Evolutionary conservation across 2,329 filamentous ascomycete genomes (phyloP).

Genomic region (Penicillium italicum): DNA sequence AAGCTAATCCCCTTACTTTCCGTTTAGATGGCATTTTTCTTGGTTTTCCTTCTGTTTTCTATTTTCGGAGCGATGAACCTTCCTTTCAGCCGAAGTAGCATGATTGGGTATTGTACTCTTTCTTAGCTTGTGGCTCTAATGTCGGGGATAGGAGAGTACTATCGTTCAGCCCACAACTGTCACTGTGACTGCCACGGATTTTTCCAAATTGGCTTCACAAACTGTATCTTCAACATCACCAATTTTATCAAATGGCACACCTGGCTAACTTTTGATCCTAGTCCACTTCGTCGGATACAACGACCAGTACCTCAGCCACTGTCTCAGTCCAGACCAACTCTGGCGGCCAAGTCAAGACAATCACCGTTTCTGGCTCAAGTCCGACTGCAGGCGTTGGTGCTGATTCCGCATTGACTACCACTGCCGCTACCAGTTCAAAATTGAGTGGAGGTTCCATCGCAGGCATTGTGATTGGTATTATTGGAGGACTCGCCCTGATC

Average conservation of each 20-base stretch:
- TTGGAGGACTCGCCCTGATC: constrained; percentile 38
- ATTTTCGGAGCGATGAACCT: neutral
- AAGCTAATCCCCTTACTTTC: constrained; percentile 8
- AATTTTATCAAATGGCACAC: neutral
- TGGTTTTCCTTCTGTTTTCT: constrained; percentile 2
- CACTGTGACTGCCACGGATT: constrained; percentile 9
- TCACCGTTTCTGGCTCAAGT: constrained; percentile 25
- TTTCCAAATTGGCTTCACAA: neutral
- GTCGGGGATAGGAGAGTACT: constrained; percentile 19
- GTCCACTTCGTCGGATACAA: constrained; percentile 9
- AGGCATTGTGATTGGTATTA: constrained; percentile 43
- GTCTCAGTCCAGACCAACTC: constrained; percentile 25
- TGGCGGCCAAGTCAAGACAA: constrained; percentile 28
- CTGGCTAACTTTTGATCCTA: constrained; percentile 11
- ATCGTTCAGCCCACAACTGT: constrained; percentile 15
- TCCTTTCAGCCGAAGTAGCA: neutral
- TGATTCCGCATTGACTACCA: constrained; percentile 13
- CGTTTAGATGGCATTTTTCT: neutral
- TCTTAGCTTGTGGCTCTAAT: constrained; percentile 17
- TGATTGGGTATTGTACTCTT: constrained; percentile 4
- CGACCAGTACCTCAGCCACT: constrained; percentile 14
- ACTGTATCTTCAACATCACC: constrained; percentile 11
- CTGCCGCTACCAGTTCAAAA: constrained; percentile 19
- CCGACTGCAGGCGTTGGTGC: constrained; percentile 17
- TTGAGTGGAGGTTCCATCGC: constrained; percentile 44